Evolutionary conservation across 1,284 basidiomycete genomes (phyloP), one percentile per base, ranked within the genome.

Genomic region (Sporisorium exsertum): DNA sequence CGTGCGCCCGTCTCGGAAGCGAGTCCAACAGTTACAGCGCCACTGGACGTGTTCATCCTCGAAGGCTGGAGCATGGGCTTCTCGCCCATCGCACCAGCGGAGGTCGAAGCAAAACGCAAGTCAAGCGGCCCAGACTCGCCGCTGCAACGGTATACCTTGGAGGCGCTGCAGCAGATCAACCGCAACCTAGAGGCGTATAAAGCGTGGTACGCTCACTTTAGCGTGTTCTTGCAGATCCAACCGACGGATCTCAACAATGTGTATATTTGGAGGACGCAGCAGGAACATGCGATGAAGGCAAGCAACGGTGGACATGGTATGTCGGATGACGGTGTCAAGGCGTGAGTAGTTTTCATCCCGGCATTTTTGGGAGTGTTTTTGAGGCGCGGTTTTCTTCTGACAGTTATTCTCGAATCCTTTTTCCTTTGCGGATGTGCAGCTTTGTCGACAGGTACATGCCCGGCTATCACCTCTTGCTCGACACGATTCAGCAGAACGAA

Each of bases 391-490:
- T 0, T 12, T 13, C 32, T 50, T 72, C 29, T 37, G 15, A 24
- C 35, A 22, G 18, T 10, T 20, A 32, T 50, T 47, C 10, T 16
- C 13, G 37, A 16, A n/a, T 49, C 9, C 7, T 49, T n/a, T 47
- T 46, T 27, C n/a, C 43, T 33, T 15, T 33, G 37, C 7, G n/a
- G 33, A 33, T 45, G n/a, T 1, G 26, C 51, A 66, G 69, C 2
- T 76, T 76, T 40, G 73, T 76, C 3, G 73, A 76, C 37, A 59
- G 73, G n/a, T 76, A 92, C 73, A 90, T 91, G 60, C 91, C 64
- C 2, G 60, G 64, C 10, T 67, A 67, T 47, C 18, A 69, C 24
- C 52, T 72, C 6, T 72, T 64, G 15, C 50, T 72, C 5, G 65
- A 67, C 16, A 67, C 66, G n/a, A 64, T 69, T 16, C 72, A 64